Percentiles rank a stretch among this genome's conserved stretches.
Conservation (phyloP, 805 yeast genomes). For the Saccharomycopsis synnaedendra region DNA sequence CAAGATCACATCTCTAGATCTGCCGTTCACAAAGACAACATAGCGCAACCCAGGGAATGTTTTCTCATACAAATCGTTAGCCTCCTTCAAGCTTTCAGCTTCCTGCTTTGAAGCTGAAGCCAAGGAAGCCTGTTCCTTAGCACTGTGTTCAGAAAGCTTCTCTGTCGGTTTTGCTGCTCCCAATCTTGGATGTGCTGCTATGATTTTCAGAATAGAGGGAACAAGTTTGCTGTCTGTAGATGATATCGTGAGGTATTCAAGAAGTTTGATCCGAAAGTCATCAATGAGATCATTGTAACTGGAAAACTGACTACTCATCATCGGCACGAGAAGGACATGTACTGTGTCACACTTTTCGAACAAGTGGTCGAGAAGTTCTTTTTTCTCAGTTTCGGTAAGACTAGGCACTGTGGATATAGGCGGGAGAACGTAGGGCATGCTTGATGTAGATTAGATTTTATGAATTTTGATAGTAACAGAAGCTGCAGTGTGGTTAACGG, state of each 20-base stretch:
- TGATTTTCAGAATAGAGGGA: slow-evolving; percentile 35
- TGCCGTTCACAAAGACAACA: slow-evolving; percentile 84
- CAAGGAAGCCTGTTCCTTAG: slow-evolving; percentile 59
- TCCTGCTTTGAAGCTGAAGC: slow-evolving; percentile 35
- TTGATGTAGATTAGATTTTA: neutral
- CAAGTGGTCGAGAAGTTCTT: slow-evolving; percentile 37
- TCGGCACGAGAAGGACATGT: slow-evolving; percentile 25
- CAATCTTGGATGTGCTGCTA: slow-evolving; percentile 86
- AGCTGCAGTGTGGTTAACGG: too few species aligned
- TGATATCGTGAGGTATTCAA: slow-evolving; percentile 20
- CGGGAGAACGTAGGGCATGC: slow-evolving; percentile 5
- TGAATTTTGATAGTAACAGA: too few species aligned
- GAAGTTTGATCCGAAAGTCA: slow-evolving; percentile 27
- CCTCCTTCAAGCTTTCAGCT: slow-evolving; percentile 33
- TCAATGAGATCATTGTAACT: slow-evolving; percentile 34
- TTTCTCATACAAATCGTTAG: slow-evolving; percentile 55
- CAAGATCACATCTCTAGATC: slow-evolving; percentile 57
- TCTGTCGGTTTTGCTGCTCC: slow-evolving; percentile 29
- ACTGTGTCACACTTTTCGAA: slow-evolving; percentile 54
- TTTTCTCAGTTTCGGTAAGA: neutral
- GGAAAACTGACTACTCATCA: slow-evolving; percentile 18
- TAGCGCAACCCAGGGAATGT: slow-evolving; percentile 64
- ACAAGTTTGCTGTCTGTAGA: slow-evolving; percentile 17
- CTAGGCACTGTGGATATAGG: neutral
- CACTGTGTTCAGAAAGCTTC: slow-evolving; percentile 52